Evolutionary conservation across 345 rosid genomes (phyloP).

Genomic region (Noccaea bulbosa): DNA sequence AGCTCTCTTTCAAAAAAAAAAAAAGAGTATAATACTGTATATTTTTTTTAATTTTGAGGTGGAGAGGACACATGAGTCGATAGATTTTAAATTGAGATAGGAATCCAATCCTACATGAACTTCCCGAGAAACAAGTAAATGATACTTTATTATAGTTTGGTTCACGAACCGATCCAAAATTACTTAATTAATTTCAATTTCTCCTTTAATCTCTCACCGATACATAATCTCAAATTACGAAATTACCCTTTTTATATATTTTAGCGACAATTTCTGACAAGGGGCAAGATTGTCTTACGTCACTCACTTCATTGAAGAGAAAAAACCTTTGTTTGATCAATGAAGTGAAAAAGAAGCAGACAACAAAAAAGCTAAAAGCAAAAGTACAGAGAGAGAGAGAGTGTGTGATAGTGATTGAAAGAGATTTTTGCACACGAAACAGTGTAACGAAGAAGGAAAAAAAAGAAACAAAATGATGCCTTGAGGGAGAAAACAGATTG

Average conservation of each 20-base stretch:
- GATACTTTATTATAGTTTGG: conserved; percentile 36
- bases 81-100: conserved; percentile 37
- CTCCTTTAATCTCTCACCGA: conserved; percentile 10
- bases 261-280: conserved; percentile 38
- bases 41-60: not conserved
- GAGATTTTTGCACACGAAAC: conserved; percentile 38
- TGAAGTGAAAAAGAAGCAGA: conserved; percentile 43
- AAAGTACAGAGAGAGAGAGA: conserved; percentile 39
- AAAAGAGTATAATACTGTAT: not conserved
- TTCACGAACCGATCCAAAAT: conserved; percentile 42
- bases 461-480: conserved; percentile 49
- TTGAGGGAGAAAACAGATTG: conserved; percentile 45
- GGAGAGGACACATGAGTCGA: conserved; percentile 33
- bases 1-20: not conserved
- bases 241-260: conserved; percentile 2
- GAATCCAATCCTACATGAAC: conserved; percentile 40
- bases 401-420: conserved; percentile 23
- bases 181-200: not conserved
- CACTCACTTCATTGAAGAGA: conserved; percentile 45
- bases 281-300: conserved; percentile 47
- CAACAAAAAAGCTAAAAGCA: conserved; percentile 44
- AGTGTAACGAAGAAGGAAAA: conserved; percentile 17
- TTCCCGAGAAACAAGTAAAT: conserved; percentile 48
- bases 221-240: conserved; percentile 4
- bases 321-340: conserved; percentile 38